Conservation (phyloP, 2,329 filamentous ascomycete genomes). For the Cladosporium sp. region DNA sequence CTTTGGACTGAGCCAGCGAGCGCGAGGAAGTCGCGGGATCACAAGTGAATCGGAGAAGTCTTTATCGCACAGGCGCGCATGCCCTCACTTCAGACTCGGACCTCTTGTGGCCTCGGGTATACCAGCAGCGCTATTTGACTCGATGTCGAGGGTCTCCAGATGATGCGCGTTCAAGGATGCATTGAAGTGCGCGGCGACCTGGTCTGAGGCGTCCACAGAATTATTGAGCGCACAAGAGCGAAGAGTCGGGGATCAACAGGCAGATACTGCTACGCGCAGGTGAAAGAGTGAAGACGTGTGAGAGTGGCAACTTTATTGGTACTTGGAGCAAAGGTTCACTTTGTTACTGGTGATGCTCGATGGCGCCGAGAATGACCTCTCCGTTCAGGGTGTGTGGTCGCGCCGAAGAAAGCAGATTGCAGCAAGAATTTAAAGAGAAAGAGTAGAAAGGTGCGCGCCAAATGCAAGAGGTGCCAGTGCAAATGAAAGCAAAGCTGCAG, state of each 20-base stretch:
- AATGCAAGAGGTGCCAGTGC: not conserved
- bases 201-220: not conserved
- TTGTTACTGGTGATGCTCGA: not conserved
- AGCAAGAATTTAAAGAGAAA: not conserved
- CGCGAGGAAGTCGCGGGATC: slow-evolving; percentile 11
- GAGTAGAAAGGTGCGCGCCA: not conserved
- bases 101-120: not conserved
- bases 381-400: not conserved
- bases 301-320: not conserved
- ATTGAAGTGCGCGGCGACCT: slow-evolving; percentile 1
- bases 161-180: slow-evolving; percentile 3
- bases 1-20: slow-evolving; percentile 4
- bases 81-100: not conserved
- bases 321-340: not conserved
- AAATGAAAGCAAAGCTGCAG: slow-evolving; percentile 5
- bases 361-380: not conserved
- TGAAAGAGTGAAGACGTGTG: slow-evolving; percentile 3
- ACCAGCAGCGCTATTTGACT: not conserved
- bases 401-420: not conserved
- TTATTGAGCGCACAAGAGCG: not conserved
- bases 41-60: slow-evolving; percentile 8
- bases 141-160: not conserved
- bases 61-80: not conserved
- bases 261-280: not conserved
- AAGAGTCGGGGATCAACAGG: not conserved